Percentiles rank a stretch among this genome's conserved stretches.
Conservation (phyloP, 768 basidiomycete species). For the Neoboletus magnificus region DNA sequence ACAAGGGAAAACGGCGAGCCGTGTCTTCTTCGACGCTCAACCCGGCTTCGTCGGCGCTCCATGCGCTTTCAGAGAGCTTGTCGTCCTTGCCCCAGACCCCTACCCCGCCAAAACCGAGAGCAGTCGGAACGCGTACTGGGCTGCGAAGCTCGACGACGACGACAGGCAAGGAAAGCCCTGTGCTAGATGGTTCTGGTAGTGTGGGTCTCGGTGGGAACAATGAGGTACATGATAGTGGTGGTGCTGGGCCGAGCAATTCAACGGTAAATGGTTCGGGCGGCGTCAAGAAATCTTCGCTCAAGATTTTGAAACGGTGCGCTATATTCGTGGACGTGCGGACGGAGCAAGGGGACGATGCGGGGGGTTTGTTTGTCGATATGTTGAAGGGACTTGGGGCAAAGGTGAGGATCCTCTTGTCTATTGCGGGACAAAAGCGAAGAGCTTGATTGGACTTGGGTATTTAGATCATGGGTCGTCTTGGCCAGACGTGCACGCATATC, state of each 20-base stretch:
- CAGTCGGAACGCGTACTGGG: conserved; percentile 50
- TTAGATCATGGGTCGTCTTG: conserved; percentile 62
- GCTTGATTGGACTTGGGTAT: background rate
- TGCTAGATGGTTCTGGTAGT: conserved; percentile 34
- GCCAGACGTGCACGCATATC: conserved; percentile 77
- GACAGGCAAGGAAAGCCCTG: conserved; percentile 22
- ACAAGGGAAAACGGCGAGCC: conserved; percentile 24
- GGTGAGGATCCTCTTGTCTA: conserved; percentile 40
- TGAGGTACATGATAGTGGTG: conserved; percentile 19
- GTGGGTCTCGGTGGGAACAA: conserved; percentile 22
- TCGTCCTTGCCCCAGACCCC: conserved; percentile 45
- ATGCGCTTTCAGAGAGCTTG: conserved; percentile 61
- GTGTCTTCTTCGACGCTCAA: conserved; percentile 20
- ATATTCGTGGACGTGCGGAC: conserved; percentile 83
- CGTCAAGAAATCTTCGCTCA: conserved; percentile 36
- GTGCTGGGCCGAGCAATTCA: conserved; percentile 12
- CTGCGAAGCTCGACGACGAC: conserved; percentile 39
- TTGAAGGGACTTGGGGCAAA: conserved; percentile 74
- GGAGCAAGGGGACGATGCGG: conserved; percentile 75
- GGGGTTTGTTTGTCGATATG: conserved; percentile 81
- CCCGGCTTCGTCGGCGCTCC: conserved; percentile 43
- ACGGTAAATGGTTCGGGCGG: conserved; percentile 23
- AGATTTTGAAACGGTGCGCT: conserved; percentile 66
- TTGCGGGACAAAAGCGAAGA: background rate
- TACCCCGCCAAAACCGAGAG: conserved; percentile 29